phyloP scores from a whole-genome alignment of 2,329 filamentous ascomycete genomes.

The Dryadomyces quercus-mongolicae region DNA sequence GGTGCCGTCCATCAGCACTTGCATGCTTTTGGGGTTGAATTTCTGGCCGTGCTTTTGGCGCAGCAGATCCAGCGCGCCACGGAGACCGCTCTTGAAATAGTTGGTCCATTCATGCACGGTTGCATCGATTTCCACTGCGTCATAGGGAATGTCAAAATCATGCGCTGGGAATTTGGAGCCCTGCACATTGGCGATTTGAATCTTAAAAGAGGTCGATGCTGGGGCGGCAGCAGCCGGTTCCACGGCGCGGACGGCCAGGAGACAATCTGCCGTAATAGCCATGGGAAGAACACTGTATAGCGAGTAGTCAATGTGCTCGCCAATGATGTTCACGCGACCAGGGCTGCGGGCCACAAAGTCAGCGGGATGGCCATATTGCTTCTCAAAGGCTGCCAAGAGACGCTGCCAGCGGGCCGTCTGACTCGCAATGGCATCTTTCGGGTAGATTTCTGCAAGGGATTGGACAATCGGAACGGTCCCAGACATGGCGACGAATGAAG shows the following conservation, averaged over 20 bases:
- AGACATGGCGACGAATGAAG: not conserved
- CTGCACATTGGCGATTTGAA: slow-evolving; percentile 73
- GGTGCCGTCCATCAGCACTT: slow-evolving; percentile 80
- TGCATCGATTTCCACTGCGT: slow-evolving; percentile 65
- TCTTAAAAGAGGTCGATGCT: slow-evolving; percentile 42
- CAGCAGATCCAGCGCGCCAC: slow-evolving; percentile 69
- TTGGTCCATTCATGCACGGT: slow-evolving; percentile 90
- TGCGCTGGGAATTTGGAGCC: slow-evolving; percentile 61
- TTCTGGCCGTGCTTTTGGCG: slow-evolving; percentile 47
- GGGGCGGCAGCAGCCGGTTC: slow-evolving; percentile 34
- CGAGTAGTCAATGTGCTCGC: slow-evolving; percentile 98
- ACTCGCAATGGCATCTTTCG: slow-evolving; percentile 52
- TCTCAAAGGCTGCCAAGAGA: slow-evolving; percentile 59
- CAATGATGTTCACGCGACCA: slow-evolving; percentile 94
- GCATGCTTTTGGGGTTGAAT: slow-evolving; percentile 65
- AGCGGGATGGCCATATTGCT: slow-evolving; percentile 55
- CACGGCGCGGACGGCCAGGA: slow-evolving; percentile 62
- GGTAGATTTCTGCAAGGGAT: slow-evolving; percentile 74
- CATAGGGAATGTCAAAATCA: slow-evolving; percentile 57
- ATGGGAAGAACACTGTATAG: slow-evolving; percentile 93
- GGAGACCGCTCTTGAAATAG: slow-evolving; percentile 90
- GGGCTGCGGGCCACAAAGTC: slow-evolving; percentile 83
- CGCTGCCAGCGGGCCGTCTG: slow-evolving; percentile 66
- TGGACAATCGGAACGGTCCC: slow-evolving; percentile 56
- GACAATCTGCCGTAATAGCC: slow-evolving; percentile 82